Base-by-base conservation (phyloP, 1,284 basidiomycete species). In the Leccinum colubrinum region DNA sequence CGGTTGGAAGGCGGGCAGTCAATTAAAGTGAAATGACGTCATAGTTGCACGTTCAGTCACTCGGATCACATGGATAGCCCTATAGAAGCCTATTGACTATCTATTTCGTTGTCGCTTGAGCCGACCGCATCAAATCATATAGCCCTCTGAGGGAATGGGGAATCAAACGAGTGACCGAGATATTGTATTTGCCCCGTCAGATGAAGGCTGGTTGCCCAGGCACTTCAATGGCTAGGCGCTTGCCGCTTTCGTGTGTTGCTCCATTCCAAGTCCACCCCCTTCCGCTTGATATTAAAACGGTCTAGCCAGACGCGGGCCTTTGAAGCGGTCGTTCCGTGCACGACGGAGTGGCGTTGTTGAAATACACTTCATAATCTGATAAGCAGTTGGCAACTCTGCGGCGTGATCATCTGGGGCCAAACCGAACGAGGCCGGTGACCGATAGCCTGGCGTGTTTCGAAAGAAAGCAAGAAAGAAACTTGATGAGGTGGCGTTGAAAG, bases 1-100 rank as follows among this genome's bases (percentile, higher is more conserved):
- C 80, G 86, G 64, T 75, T 90, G 58, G 86, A 88, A 71, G 83
- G 82, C 62, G 86, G 88, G 41, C 80, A 73, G 64, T 79, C 80
- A 55, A 80, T 82, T 62, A 90, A 88, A 74, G 79, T 88, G 66
- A 81, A 81, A 70, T 86, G 75, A 72, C 59, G 59, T 61, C 55
- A 63, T 14, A 39, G 25, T 54, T 57, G 61, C 64, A 56, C 43
- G 60, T 59, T 60, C 62, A 63, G 64, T 61, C 64, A 73, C 64
- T 64, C 71, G 69, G 72, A 72, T 71, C 72, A 72, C 62, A 66
- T 59, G 68, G 60, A 63, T 63, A 62, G 65, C 60, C 30, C 56
- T 54, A 62, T 71, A 67, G 62, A 70, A 64, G 62, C 56, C 56
- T 66, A 64, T 70, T 66, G 37, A 63, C 63, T 48, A 71, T 61